Evolutionary conservation across 768 basidiomycete genomes (phyloP), one percentile per base, ranked within the genome.

Genomic region (Rhodosporidiobolus odoratus): DNA sequence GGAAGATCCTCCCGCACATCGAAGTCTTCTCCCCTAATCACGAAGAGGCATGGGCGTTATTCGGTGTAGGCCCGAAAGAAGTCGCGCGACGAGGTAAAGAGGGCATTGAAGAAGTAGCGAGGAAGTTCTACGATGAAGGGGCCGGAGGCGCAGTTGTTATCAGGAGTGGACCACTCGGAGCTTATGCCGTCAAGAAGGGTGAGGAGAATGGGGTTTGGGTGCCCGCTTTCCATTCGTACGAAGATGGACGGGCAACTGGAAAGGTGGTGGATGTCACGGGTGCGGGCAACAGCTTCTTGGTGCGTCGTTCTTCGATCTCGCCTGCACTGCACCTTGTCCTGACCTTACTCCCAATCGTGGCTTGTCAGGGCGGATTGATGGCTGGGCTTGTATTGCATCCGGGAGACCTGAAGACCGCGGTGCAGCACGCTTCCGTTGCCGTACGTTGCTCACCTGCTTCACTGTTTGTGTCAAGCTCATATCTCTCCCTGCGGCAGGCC

Each of bases 251-350:
- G 30, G 38, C 45, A 1, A 62, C 56, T 47, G 60, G 57, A 30
- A 85, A 83, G 65, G 82, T 94, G 23, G 84, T 88, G 4, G 91
- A 94, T 79, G 90, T 92, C 34, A 94, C 91, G 72, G 92, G 92
- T 53, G 92, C 91, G n/a, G 92, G 92, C 23, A 95, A 95, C 78
- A 84, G 86, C 68, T 95, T 94, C 79, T 82, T 94, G 90, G 92
- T 91, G 68, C 68, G 80, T 50, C 21, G 21, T 78, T 56, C 37
- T 25, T 52, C 45, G 21, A 17, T 43, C 37, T 32, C 65, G 35
- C 66, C 53, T 71, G 48, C 58, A 40, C 34, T 53, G 52, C 62
- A 47, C 59, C 58, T 63, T 76, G 17, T 25, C 8, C 34, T 48
- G 48, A 58, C 21, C 25, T 52, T 34, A 2, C 1, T 23, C 16